Conservation (phyloP, 2,329 filamentous ascomycete genomes). For the Tolypocladium cylindrosporum region DNA sequence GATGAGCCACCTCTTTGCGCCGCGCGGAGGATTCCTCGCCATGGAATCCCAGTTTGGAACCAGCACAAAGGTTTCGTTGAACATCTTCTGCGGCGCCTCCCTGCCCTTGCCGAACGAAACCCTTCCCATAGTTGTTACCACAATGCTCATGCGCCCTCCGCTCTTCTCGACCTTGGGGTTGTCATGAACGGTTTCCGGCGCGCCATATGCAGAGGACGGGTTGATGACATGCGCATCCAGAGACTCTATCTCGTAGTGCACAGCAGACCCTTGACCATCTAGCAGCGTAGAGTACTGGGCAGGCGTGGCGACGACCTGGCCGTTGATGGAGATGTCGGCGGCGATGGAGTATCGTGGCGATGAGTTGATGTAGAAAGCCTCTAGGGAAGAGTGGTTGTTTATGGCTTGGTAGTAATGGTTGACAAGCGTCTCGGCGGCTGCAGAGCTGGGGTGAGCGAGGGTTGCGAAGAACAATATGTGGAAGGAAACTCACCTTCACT, state of each 20-base stretch:
- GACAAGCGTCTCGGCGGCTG: slow-evolving; percentile 63
- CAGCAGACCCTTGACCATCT: slow-evolving; percentile 45
- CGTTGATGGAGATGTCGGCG: slow-evolving; percentile 72
- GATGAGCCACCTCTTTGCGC: slow-evolving; percentile 52
- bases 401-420: slow-evolving; percentile 69
- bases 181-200: slow-evolving; percentile 33
- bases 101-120: slow-evolving; percentile 58
- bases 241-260: slow-evolving; percentile 63
- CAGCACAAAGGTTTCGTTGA: slow-evolving; percentile 72
- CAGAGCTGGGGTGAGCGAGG: slow-evolving; percentile 8
- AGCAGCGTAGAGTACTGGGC: slow-evolving; percentile 60
- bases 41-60: slow-evolving; percentile 63
- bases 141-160: slow-evolving; percentile 55
- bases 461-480: background rate
- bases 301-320: slow-evolving; percentile 52
- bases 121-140: slow-evolving; percentile 64
- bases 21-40: slow-evolving; percentile 40
- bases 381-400: slow-evolving; percentile 50
- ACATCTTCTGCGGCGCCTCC: slow-evolving; percentile 55
- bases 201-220: slow-evolving; percentile 48
- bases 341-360: slow-evolving; percentile 42
- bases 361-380: slow-evolving; percentile 60
- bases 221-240: slow-evolving; percentile 74
- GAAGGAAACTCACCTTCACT: slow-evolving; percentile 29
- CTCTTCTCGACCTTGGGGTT: slow-evolving; percentile 34